Percentiles rank a stretch among this genome's conserved stretches.
phyloP scores from a whole-genome alignment of 2,329 filamentous ascomycete species.

The Colletotrichum musae region DNA sequence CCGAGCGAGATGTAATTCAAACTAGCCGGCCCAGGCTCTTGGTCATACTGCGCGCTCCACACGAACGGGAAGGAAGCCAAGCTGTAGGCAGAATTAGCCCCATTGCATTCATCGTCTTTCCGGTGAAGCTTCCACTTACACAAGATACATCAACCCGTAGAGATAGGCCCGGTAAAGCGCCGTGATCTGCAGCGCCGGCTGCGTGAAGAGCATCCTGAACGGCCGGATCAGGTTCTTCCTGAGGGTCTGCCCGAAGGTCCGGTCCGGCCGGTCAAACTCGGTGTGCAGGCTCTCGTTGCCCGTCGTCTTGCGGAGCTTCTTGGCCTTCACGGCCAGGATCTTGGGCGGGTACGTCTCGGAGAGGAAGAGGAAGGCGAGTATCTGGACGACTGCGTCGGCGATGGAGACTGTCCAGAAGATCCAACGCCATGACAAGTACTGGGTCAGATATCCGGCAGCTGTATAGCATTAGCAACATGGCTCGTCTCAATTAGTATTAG shows the following conservation, averaged over 20 bases:
- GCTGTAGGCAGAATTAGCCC: conserved; percentile 27
- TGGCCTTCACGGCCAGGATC: conserved; percentile 48
- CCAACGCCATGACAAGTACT: conserved; percentile 60
- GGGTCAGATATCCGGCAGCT: conserved; percentile 57
- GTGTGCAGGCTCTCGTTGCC: conserved; percentile 49
- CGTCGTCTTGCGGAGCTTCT: conserved; percentile 47
- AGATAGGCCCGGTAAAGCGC: conserved; percentile 64
- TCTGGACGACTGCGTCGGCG: conserved; percentile 51
- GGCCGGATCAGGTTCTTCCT: conserved; percentile 59
- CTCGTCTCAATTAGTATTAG: too few species aligned
- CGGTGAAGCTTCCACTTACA: conserved; percentile 47
- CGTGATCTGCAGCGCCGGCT: conserved; percentile 65
- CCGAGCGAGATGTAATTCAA: conserved; percentile 69
- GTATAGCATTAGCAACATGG: not conserved
- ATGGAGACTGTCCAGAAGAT: conserved; percentile 60
- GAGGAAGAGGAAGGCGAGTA: conserved; percentile 54
- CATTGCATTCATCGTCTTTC: not conserved
- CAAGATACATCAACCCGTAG: conserved; percentile 69
- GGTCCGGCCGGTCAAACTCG: conserved; percentile 47
- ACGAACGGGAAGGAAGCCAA: conserved; percentile 68
- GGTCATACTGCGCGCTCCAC: conserved; percentile 62
- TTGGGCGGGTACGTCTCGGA: conserved; percentile 56
- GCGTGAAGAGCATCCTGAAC: conserved; percentile 63
- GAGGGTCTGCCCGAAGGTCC: conserved; percentile 45
- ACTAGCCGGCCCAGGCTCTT: conserved; percentile 61